Evolutionary conservation across 768 basidiomycete genomes (phyloP), one percentile per base, ranked within the genome.

Genomic region (Suillus americanus): DNA sequence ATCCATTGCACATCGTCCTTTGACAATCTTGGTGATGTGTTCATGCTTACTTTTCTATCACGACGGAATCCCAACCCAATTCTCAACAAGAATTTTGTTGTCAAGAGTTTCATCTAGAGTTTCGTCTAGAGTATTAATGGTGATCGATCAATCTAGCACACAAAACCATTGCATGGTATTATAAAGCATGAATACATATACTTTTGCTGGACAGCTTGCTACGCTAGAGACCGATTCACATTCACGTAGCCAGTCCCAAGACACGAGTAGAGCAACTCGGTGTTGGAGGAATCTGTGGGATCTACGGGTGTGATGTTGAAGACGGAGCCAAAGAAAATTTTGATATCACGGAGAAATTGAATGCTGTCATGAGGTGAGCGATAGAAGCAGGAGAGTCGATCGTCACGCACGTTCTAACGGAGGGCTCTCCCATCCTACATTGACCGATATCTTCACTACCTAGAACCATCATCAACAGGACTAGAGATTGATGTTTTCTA

Each of bases 391-490:
- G 28, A 23, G 25, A 59, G 20, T 59, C 6, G 7, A 59, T 20
- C 40, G 41, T 41, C 12, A 18, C 92, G 76, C 65, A 92, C 92
- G 92, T 93, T 75, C 92, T 84, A 18, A 85, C 77, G 13, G 92
- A 94, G 20, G 94, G 88, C 69, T 91, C 89, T 5, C 90, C 87
- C 87, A 99, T 91, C 64, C 86, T 81, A 79, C 92, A 94, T 65
- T 91, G 86, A 1, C 95, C 94, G 0, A 99, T 95, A 73, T 99
- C 97, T 73, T 99, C 97, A 66, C 94, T 96, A 10, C 97, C 97
- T n/a, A 99, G 81, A 3, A 92, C 90, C 94, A 99, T 96, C 82
- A 94, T 84, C 41, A 97, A 77, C 46, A 97, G 80, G 5, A 96
- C 89, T 10, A 99, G 79, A 55, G 82, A 84, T 77, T 99, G 97